phyloP scores from a whole-genome alignment of 2,329 filamentous ascomycete genomes.

The Akanthomyces lecanii region DNA sequence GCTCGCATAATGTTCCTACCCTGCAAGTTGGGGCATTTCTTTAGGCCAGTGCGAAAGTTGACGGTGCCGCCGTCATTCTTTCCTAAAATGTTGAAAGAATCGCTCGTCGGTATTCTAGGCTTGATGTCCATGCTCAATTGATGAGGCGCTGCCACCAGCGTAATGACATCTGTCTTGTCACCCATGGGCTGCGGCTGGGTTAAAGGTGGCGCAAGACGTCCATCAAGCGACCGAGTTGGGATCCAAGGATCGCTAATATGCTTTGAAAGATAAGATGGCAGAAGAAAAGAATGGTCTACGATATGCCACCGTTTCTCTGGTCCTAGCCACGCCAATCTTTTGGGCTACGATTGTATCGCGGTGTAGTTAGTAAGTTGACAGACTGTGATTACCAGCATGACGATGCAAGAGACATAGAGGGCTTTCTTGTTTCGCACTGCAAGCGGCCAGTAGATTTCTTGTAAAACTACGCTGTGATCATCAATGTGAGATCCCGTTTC shows the following conservation, averaged over 20 bases:
- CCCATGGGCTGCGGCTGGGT: not conserved
- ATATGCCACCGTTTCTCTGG: not conserved
- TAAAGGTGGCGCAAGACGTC: not conserved
- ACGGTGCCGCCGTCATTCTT: conserved; percentile 36
- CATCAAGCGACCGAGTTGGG: not conserved
- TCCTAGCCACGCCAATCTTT: too few species aligned
- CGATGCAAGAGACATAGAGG: not conserved
- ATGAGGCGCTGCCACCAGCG: not conserved
- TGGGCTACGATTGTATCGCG: not conserved
- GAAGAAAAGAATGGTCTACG: not conserved
- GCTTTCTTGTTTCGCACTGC: too few species aligned
- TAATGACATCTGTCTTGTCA: conserved; percentile 1
- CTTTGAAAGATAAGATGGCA: not conserved
- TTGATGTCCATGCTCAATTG: not conserved
- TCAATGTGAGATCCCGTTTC: not conserved
- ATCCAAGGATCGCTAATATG: not conserved
- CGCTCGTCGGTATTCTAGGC: conserved; percentile 16
- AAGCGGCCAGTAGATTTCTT: too few species aligned
- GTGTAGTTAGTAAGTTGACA: too few species aligned
- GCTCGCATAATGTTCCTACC: too few species aligned
- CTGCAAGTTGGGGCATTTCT: too few species aligned
- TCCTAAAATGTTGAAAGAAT: conserved; percentile 42
- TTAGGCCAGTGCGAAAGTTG: conserved; percentile 42
- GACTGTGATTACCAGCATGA: not conserved
- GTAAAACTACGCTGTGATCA: not conserved